phyloP scores from a whole-genome alignment of 371 early-diverging fungal genomes.

The Apophysomyces variabilis region DNA sequence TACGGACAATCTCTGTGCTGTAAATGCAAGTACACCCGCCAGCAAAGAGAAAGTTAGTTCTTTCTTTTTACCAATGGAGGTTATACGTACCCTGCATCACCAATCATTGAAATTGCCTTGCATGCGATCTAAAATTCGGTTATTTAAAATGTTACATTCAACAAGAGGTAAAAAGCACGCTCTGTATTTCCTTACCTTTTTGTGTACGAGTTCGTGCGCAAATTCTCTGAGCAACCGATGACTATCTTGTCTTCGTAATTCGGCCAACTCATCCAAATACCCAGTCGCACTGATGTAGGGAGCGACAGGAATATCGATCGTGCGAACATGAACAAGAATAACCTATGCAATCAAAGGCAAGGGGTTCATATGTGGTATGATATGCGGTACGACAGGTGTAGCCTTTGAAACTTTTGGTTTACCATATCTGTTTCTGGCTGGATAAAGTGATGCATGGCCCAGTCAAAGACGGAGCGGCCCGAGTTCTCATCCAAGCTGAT shows the following conservation, averaged over 20 bases:
- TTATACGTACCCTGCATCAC: conserved; percentile 42
- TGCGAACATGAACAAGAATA: conserved; percentile 44
- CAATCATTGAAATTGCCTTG: conserved; percentile 65
- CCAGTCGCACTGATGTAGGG: conserved; percentile 47
- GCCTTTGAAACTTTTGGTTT: background rate
- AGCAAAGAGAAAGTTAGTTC: too few species aligned
- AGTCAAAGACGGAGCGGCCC: conserved; percentile 38
- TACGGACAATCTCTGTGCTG: conserved; percentile 57
- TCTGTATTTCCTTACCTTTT: conserved; percentile 24
- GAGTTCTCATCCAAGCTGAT: conserved; percentile 44
- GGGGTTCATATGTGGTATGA: background rate
- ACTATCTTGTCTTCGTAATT: conserved; percentile 45
- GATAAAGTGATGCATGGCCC: conserved; percentile 55
- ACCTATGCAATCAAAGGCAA: background rate
- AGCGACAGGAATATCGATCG: conserved; percentile 43
- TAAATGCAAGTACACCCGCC: too few species aligned
- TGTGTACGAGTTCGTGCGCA: conserved; percentile 34
- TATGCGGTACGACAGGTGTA: background rate
- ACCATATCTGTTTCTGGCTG: conserved; percentile 46
- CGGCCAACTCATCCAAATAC: conserved; percentile 41
- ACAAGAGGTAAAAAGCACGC: too few species aligned
- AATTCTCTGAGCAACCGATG: conserved; percentile 39
- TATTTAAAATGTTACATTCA: too few species aligned
- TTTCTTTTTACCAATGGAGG: too few species aligned
- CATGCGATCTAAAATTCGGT: conserved; percentile 43